Base-by-base conservation (phyloP, 305 asterid species). In the Plantago lanceolata region DNA sequence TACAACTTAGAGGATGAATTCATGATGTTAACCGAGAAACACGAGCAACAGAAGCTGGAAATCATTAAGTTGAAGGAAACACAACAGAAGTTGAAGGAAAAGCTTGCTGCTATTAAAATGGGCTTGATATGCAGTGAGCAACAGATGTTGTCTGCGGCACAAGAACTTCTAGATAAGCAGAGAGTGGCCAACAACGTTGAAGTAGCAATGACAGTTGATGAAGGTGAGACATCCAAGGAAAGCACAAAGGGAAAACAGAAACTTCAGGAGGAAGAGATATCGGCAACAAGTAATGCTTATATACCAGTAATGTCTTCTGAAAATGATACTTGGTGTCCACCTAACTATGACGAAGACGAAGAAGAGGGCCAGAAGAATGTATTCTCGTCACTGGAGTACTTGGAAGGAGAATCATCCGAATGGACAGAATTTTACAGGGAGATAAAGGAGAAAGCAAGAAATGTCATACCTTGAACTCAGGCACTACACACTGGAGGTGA, bases 361-460 rank as follows among this genome's bases (percentile, higher is more conserved):
- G 40, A 19, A 1, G 56, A 35, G 40, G 28, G 50, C 61, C 67
- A 70, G 31, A 24, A 78, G 12, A 31, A 49, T 4, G 21, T 64
- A 18, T 65, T 33, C 26, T 64, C 76, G n/a, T 61, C 74, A 1
- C 51, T 72, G 79, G 82, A 78, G 63, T 82, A 80, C 24, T 65
- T 82, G 79, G 54, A 73, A 18, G 78, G 54, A 55, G 71, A 68
- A 48, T 70, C 78, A 0, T 53, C 57, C 13, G 64, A 40, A 5
- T 59, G 64, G 64, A 14, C 19, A 14, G 71, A 62, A n/a, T 65
- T 55, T 58, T 28, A 48, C 2, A 73, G 54, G 57, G 67, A 60
- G 8, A 29, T 69, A 44, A 18, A 47, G 60, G 72, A 65, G 45
- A 71, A 57, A 20, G 69, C 45, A 40, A 48, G 28, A 24, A 14